Evolutionary conservation across 2,329 filamentous ascomycete genomes (phyloP).

Genomic region (Xylaria sp.): DNA sequence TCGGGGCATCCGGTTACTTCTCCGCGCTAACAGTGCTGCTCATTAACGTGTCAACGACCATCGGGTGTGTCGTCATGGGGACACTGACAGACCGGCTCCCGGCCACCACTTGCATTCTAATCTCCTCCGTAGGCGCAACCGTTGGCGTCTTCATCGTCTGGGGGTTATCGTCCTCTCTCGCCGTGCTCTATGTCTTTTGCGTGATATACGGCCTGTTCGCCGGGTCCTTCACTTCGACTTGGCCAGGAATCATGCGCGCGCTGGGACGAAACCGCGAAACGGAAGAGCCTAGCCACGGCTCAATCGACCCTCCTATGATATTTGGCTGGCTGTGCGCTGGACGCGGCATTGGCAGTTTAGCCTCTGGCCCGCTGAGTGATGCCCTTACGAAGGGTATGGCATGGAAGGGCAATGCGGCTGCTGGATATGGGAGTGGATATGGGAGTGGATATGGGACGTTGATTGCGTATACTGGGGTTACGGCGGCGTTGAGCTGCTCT

Average conservation of each 20-base stretch:
- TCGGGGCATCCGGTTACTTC: constrained; percentile 46
- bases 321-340: constrained; percentile 62
- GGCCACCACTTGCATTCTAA: constrained; percentile 51
- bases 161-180: constrained; percentile 55
- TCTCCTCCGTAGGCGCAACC: constrained; percentile 56
- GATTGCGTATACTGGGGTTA: constrained; percentile 59
- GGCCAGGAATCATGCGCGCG: constrained; percentile 33
- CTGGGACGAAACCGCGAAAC: constrained; percentile 24
- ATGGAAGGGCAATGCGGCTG: constrained; percentile 46
- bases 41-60: constrained; percentile 54
- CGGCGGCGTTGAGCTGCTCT: constrained; percentile 50
- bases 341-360: constrained; percentile 64
- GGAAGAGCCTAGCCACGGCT: neutral
- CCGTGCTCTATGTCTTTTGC: constrained; percentile 54
- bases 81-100: constrained; percentile 52
- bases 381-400: constrained; percentile 52
- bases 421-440: constrained; percentile 56
- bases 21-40: constrained; percentile 55
- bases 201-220: constrained; percentile 64
- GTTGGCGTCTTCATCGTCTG: constrained; percentile 58
- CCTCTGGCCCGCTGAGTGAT: constrained; percentile 60
- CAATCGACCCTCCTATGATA: constrained; percentile 55
- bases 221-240: constrained; percentile 41
- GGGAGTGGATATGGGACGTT: constrained; percentile 56
- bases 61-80: constrained; percentile 53